Base-by-base conservation (phyloP, 768 basidiomycete species). In the Lactarius hatsudake region DNA sequence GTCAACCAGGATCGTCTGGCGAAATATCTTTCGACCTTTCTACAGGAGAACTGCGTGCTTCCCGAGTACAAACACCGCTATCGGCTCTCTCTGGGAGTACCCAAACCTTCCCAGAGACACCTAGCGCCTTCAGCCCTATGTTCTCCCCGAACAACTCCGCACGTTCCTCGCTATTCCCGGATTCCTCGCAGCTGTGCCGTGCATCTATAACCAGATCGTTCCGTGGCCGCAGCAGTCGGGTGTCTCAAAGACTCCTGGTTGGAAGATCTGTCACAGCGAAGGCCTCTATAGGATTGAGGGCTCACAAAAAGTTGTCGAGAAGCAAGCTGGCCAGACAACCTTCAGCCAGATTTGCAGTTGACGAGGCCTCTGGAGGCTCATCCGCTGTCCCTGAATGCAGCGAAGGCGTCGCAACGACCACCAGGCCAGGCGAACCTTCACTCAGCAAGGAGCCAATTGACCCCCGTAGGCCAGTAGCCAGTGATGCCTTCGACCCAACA, bases 91-190 rank as follows among this genome's bases (percentile, higher is more conserved):
- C 72, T 10, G 71, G 71, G 20, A 66, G 57, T 59, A 76, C 77
- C 55, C 90, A 90, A 75, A 87, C 87, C n/a, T 91, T 91, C 72
- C 90, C 90, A 0, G 89, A 90, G 75, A 90, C 89, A 0, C 89
- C 90, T 0, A 79, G 78, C 63, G 79, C 78, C 5, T 85, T 85
- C 74, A 85, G 83, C 51, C 87, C 89, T 3, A 72, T 82, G 23
- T 83, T 80, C 72, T 81, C 86, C 0, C 74, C 81, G 43, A 64
- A 34, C 20, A 51, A 34, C 23, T 34, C 40, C 10, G 10, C 65
- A 60, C 45, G 65, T 69, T 2, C 59, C 55, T 36, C 63, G 63
- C 59, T 56, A 32, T 23, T 38, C 53, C 8, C 6, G 57, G 48
- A 34, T 48, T 63, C 55, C 67, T 63, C 51, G 58, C 53, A 20